These are phyloP conservation scores for Carallia pectinifolia DNA, from an alignment of 345 rosid species.

Conservation along the genomic window DNA sequence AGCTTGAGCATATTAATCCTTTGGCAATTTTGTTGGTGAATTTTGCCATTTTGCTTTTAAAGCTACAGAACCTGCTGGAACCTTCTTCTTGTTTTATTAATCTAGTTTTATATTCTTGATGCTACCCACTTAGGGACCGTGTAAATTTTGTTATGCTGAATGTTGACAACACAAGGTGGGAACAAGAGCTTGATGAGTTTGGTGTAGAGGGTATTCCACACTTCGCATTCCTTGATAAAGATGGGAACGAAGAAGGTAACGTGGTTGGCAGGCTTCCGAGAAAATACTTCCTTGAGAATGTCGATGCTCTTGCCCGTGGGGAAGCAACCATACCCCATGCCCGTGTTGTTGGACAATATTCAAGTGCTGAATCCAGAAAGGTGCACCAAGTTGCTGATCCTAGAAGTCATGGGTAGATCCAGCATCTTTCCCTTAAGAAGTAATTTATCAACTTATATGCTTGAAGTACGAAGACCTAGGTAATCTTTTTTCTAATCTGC, in stretches of 20 bases:
- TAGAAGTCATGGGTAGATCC: slow-evolving; percentile 77
- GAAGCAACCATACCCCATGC: slow-evolving; percentile 77
- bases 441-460: not conserved
- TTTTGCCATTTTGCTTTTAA: not conserved
- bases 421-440: not conserved
- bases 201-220: slow-evolving; percentile 99
- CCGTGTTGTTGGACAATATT: slow-evolving; percentile 77
- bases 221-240: slow-evolving; percentile 74
- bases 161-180: slow-evolving; percentile 96
- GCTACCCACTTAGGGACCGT: slow-evolving; percentile 41
- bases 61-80: not conserved
- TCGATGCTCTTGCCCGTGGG: slow-evolving; percentile 75
- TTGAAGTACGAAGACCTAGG: slow-evolving; percentile 10
- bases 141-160: slow-evolving; percentile 96
- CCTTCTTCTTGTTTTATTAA: not conserved
- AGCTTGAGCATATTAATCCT: not conserved
- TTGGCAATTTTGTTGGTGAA: not conserved
- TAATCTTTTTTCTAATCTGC: not conserved
- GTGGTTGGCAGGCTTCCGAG: slow-evolving; percentile 88
- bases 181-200: slow-evolving; percentile 93
- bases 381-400: slow-evolving; percentile 80
- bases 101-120: not conserved
- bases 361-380: slow-evolving; percentile 65
- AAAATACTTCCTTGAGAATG: slow-evolving; percentile 73
- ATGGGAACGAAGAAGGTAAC: slow-evolving; percentile 93